These are phyloP conservation scores for Candida loeiensis DNA, from an alignment of 805 yeast genomes.

Conservation along the genomic window DNA sequence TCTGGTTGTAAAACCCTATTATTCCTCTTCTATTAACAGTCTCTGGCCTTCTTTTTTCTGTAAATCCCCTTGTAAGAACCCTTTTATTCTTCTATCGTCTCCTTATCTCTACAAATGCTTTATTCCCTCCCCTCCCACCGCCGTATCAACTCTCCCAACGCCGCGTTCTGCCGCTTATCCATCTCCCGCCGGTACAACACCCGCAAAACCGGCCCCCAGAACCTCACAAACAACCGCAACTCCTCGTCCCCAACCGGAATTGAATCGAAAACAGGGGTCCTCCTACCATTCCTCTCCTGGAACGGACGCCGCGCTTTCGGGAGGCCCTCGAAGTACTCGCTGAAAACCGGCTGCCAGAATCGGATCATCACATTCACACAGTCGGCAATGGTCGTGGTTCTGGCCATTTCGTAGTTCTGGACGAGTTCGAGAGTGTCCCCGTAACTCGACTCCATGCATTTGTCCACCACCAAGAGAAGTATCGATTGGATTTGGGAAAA, in stretches of 20 bases:
- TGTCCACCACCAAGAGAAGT: slow-evolving; percentile 45
- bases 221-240: slow-evolving; percentile 40
- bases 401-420: slow-evolving; percentile 40
- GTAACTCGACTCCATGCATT: slow-evolving; percentile 50
- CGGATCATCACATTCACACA: slow-evolving; percentile 41
- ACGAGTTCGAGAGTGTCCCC: slow-evolving; percentile 54
- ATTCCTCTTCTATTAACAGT: no score
- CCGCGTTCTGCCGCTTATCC: slow-evolving; percentile 23
- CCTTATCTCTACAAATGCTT: not conserved
- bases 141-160: slow-evolving; percentile 15
- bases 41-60: no score
- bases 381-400: slow-evolving; percentile 36
- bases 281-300: not conserved
- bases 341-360: slow-evolving; percentile 57
- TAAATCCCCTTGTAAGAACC: no score
- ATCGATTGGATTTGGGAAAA: slow-evolving; percentile 17
- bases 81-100: not conserved
- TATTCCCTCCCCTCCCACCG: slow-evolving; percentile 13
- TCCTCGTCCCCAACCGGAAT: slow-evolving; percentile 13
- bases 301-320: slow-evolving; percentile 5
- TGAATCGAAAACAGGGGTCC: slow-evolving; percentile 9
- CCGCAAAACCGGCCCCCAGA: slow-evolving; percentile 50
- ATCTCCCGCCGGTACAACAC: slow-evolving; percentile 38
- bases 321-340: slow-evolving; percentile 38
- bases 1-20: no score